These are phyloP conservation scores for Globisporangium barbulae DNA, from an alignment of 352 stramenopile species.

Conservation along the genomic window DNA sequence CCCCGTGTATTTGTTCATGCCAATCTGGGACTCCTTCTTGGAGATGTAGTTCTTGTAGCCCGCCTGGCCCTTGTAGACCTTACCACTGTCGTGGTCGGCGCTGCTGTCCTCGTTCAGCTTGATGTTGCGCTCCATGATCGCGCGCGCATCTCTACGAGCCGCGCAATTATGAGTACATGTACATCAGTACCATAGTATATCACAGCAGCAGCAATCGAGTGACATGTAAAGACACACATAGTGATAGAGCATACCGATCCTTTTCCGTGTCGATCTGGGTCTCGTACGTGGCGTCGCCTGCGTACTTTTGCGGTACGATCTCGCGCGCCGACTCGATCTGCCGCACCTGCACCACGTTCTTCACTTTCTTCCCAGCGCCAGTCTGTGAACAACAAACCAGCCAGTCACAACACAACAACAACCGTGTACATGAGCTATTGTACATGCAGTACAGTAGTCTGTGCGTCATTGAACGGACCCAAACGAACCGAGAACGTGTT, in stretches of 20 bases:
- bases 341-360: slow-evolving; percentile 57
- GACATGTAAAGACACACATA: background rate
- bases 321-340: slow-evolving; percentile 71
- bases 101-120: slow-evolving; percentile 68
- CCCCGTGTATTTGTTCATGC: slow-evolving; percentile 90
- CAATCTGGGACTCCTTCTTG: slow-evolving; percentile 86
- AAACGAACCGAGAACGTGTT: slow-evolving; percentile 57
- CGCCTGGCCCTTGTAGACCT: slow-evolving; percentile 79
- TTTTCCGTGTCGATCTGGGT: slow-evolving; percentile 80
- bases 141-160: slow-evolving; percentile 60
- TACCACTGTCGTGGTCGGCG: slow-evolving; percentile 62
- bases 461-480: background rate
- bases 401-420: background rate
- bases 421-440: background rate
- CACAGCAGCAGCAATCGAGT: background rate
- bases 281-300: slow-evolving; percentile 81
- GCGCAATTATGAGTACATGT: background rate
- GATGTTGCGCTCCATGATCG: slow-evolving; percentile 77
- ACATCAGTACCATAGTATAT: slow-evolving; percentile 12
- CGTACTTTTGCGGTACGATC: slow-evolving; percentile 75
- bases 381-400: slow-evolving; percentile 27
- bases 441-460: background rate
- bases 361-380: slow-evolving; percentile 43
- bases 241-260: slow-evolving; percentile 31
- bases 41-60: slow-evolving; percentile 87